Evolutionary conservation across 2,329 filamentous ascomycete genomes (phyloP), one percentile per base, ranked within the genome.

Genomic region (Colletotrichum truncatum): DNA sequence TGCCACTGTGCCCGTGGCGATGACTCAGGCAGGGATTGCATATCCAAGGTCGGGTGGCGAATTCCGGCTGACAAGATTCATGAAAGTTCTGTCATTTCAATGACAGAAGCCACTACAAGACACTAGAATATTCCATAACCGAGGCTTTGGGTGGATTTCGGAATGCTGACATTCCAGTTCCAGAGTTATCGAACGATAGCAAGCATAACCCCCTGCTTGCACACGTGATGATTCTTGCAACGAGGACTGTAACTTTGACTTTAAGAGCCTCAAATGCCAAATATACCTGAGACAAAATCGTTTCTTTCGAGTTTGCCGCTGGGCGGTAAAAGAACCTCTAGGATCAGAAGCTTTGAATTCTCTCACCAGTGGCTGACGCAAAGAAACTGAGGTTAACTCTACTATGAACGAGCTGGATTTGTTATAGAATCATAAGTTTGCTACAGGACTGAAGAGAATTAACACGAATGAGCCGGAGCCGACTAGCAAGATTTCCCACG

Each of bases 271-370:
- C 14, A 11, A 23, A 7, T 2, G 23, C 46, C 36, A 14, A 60
- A 52, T 39, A 14, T 23, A 60, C 8, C 30, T 32, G 55, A 64
- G 38, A 64, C 61, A 23, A 18, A n/a, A n/a, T n/a, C n/a, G n/a
- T n/a, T n/a, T n/a, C n/a, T n/a, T n/a, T n/a, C n/a, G n/a, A n/a
- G n/a, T n/a, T n/a, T n/a, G n/a, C n/a, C n/a, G n/a, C n/a, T n/a
- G n/a, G n/a, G n/a, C n/a, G n/a, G n/a, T n/a, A n/a, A n/a, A n/a
- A n/a, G n/a, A n/a, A n/a, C n/a, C n/a, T n/a, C n/a, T n/a, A n/a
- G n/a, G n/a, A n/a, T n/a, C n/a, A n/a, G n/a, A n/a, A n/a, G n/a
- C n/a, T n/a, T n/a, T n/a, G n/a, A n/a, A n/a, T n/a, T n/a, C n/a
- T n/a, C n/a, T n/a, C n/a, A n/a, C n/a, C n/a, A n/a, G n/a, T n/a